Base-by-base conservation (phyloP, 2,329 filamentous ascomycete genomes). In the Dryadomyces quercus-mongolicae region DNA sequence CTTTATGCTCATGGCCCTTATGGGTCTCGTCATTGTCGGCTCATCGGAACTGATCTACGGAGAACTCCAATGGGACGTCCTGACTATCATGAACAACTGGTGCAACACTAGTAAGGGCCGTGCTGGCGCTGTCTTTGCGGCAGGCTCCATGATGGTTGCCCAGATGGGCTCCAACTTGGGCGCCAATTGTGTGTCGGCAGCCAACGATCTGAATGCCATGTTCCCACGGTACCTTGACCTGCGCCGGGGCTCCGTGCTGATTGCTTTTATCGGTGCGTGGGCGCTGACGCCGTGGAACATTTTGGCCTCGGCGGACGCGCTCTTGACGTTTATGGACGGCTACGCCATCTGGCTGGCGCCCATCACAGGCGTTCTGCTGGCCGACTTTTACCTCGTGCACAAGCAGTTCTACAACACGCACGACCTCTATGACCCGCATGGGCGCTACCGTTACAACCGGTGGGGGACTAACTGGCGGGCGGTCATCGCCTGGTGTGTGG, bases 1-100 rank as follows among this genome's bases (percentile, higher is more conserved):
- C 38, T 70, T 70, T 2, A 62, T 72, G 48, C 63, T 64, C 16
- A 65, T 55, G 20, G 54, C 52, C 20, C n/a, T 58, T 1, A 52
- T 58, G 34, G 71, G 72, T n/a, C 73, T 74, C 55, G 59, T 73
- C 18, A 63, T 66, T 0, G 0, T 65, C 69, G 0, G 68, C 70
- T 38, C 34, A 2, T 68, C 72, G 51, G 70, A 72, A 57, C 67
- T 70, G 47, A 58, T 61, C 10, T 73, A 68, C 64, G 68, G 65
- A 13, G 57, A 65, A 53, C 60, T 51, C 1, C 34, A 57, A 16
- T 61, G 60, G 60, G 58, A 60, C 54, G 58, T 57, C 3, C 44
- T 62, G 16, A 46, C 48, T 16, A 58, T 59, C 25, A 55, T 59
- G 20, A 54, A 56, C 2, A 51, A 55, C 46, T 58, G 57, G 47